These are phyloP conservation scores for Cunninghamia lanceolata DNA, from an alignment of 75 land plant species.

Conservation along the genomic window DNA sequence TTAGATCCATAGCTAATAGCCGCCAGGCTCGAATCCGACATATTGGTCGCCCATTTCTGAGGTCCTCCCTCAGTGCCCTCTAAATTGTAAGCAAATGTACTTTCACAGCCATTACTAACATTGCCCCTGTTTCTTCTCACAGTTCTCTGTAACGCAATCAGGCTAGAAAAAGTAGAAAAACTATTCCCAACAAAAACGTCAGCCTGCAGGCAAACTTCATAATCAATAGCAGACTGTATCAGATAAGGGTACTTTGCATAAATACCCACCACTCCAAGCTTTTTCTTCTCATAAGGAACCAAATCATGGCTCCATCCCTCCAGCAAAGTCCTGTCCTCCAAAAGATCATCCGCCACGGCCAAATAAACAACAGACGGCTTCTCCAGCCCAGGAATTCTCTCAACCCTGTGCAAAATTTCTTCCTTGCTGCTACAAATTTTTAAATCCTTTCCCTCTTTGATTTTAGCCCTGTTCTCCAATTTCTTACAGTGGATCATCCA, in stretches of 20 bases:
- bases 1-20: constrained; percentile 77
- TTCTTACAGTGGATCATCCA: constrained; percentile 97
- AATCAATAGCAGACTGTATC: constrained; percentile 82
- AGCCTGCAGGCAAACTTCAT: constrained; percentile 77
- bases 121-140: constrained; percentile 29
- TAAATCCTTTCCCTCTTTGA: constrained; percentile 9
- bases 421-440: constrained; percentile 81
- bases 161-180: constrained; percentile 93
- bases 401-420: constrained; percentile 66
- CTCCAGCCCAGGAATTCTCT: constrained; percentile 34
- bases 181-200: constrained; percentile 89
- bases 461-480: constrained; percentile 39
- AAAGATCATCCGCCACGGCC: constrained; percentile 79
- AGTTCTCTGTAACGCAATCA: constrained; percentile 78
- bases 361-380: constrained; percentile 66
- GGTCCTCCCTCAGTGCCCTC: constrained; percentile 48
- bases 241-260: constrained; percentile 79
- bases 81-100: constrained; percentile 82
- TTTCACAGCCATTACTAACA: constrained; percentile 28
- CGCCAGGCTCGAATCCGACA: constrained; percentile 64
- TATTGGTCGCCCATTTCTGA: constrained; percentile 59
- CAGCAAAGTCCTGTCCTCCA: constrained; percentile 58
- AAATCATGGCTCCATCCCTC: constrained; percentile 70
- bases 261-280: constrained; percentile 41
- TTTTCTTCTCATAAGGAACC: constrained; percentile 73